A percentile compares a stretch with the other conserved stretches of the same genome.
Evolutionary conservation across 2,329 filamentous ascomycete species (phyloP).

Genomic region (Fusarium udum): DNA sequence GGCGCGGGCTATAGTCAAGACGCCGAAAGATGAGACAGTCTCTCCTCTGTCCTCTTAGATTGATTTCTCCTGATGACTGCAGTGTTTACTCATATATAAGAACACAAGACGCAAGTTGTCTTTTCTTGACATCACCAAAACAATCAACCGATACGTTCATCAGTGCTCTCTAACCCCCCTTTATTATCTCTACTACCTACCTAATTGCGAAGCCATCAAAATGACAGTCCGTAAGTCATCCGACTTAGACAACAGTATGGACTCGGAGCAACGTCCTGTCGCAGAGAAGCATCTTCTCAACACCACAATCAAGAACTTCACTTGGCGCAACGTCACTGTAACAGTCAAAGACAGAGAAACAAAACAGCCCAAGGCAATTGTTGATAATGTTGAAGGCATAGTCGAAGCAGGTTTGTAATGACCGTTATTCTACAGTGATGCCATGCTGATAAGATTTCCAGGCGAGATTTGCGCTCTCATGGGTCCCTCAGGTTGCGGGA

Average conservation of each 20-base stretch:
- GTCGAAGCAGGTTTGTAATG: conserved; percentile 66
- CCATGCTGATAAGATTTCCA: background rate
- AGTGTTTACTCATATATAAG: background rate
- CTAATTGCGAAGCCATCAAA: background rate
- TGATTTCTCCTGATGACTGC: background rate
- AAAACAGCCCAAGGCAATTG: conserved; percentile 69
- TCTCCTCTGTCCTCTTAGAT: background rate
- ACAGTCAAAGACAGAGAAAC: conserved; percentile 76
- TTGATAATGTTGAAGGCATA: conserved; percentile 70
- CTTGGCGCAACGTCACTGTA: conserved; percentile 74
- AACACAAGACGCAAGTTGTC: background rate
- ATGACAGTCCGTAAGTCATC: conserved; percentile 10
- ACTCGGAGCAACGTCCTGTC: conserved; percentile 39
- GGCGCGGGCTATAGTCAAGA: conserved; percentile 23
- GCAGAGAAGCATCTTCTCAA: conserved; percentile 66
- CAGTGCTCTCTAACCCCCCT: background rate
- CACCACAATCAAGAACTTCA: conserved; percentile 69
- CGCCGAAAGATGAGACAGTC: conserved; percentile 1
- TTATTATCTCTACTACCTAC: background rate
- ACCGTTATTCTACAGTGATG: background rate
- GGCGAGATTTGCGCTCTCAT: conserved; percentile 82
- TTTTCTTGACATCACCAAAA: background rate
- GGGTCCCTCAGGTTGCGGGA: conserved; percentile 79
- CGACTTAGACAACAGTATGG: conserved; percentile 26
- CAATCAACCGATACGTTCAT: background rate